Conservation (phyloP, 1,284 basidiomycete species). For the Microbotryum silenes-acaulis region DNA sequence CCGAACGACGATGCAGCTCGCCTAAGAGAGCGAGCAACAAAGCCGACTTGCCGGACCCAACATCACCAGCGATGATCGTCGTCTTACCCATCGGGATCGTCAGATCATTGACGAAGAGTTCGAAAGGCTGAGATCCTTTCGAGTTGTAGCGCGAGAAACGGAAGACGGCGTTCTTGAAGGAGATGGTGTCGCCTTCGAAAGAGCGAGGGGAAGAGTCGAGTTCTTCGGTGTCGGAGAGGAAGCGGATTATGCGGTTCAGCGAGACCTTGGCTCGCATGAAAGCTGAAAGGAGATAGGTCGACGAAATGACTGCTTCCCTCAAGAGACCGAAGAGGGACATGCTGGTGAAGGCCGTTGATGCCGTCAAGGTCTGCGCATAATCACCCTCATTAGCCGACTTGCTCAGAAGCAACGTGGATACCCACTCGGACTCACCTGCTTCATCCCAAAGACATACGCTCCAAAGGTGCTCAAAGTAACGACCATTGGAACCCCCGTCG, state of each 20-base stretch:
- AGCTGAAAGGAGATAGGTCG: conserved; percentile 26
- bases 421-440: not conserved
- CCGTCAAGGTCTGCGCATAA: conserved; percentile 10
- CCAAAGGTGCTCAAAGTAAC: conserved; percentile 27
- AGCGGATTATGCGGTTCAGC: conserved; percentile 22
- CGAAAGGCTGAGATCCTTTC: too few relatives aligned
- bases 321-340: conserved; percentile 26
- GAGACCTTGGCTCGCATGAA: conserved; percentile 31
- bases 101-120: too few relatives aligned
- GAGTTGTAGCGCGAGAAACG: not conserved
- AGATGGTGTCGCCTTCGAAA: not conserved
- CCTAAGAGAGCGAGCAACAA: conserved; percentile 43
- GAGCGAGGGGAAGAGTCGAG: conserved; percentile 16
- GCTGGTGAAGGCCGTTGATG: conserved; percentile 26
- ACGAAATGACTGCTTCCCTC: conserved; percentile 28
- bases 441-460: conserved; percentile 17
- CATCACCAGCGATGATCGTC: conserved; percentile 50
- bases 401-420: too few relatives aligned
- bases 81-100: conserved; percentile 11
- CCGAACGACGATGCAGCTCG: conserved; percentile 18
- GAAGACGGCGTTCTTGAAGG: not conserved
- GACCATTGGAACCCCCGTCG: conserved; percentile 22
- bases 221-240: conserved; percentile 25
- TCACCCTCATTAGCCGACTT: too few relatives aligned
- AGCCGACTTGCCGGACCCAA: conserved; percentile 72